Conservation (phyloP, 2,329 filamentous ascomycete genomes). For the Claviceps sorghi region DNA sequence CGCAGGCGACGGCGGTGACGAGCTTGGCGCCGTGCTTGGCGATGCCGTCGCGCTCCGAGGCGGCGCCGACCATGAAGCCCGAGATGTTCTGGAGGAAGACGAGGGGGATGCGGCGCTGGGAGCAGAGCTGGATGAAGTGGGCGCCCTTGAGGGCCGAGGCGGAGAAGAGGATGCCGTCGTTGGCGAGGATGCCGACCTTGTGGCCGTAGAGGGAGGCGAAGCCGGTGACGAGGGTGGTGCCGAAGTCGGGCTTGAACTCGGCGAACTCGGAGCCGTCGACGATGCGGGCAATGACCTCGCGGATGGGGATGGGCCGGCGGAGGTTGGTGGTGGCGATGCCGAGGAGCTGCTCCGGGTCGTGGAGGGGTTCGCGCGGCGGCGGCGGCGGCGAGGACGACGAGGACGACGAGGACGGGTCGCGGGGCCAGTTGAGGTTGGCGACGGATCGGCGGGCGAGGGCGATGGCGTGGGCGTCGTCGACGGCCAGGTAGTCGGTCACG, state of each 20-base stretch:
- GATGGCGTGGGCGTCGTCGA: conserved; percentile 85
- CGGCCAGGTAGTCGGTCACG: conserved; percentile 88
- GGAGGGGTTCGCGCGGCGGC: conserved; percentile 59
- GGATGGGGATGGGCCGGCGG: conserved; percentile 68
- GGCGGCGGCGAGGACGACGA: conserved; percentile 12
- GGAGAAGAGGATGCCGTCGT: conserved; percentile 90
- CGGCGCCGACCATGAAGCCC: conserved; percentile 93
- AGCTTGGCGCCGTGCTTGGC: conserved; percentile 97
- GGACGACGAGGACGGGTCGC: conserved; percentile 9
- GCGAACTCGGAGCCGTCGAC: conserved; percentile 82
- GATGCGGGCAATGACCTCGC: conserved; percentile 83
- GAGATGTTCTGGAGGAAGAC: conserved; percentile 94
- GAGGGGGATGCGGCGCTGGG: conserved; percentile 75
- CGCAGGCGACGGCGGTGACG: conserved; percentile 86
- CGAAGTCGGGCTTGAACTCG: conserved; percentile 90
- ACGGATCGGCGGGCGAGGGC: conserved; percentile 73
- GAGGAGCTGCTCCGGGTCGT: conserved; percentile 63
- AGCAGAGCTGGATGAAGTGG: conserved; percentile 91
- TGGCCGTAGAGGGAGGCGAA: conserved; percentile 85
- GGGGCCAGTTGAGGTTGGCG: conserved; percentile 78
- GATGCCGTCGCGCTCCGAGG: conserved; percentile 87
- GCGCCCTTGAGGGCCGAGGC: conserved; percentile 83
- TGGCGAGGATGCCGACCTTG: conserved; percentile 82
- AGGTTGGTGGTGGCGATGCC: conserved; percentile 87
- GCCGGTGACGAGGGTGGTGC: conserved; percentile 76